Base-by-base conservation (phyloP, 768 basidiomycete species). In the Dictyophora rubrovolvata region DNA sequence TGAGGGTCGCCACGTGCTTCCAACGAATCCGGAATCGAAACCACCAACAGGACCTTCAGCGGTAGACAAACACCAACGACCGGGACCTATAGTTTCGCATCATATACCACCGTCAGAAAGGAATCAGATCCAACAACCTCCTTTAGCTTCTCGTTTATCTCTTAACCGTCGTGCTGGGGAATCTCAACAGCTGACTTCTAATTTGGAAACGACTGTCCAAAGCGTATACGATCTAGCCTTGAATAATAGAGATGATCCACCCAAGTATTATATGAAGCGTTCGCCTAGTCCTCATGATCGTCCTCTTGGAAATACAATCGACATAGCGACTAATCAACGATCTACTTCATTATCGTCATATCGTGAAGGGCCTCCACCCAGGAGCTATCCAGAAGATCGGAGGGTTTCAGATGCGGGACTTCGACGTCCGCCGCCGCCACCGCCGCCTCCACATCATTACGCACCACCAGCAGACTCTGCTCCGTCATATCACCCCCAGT, bases 341-440 rank as follows among this genome's bases (percentile, higher is more conserved):
- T 51, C 50, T n/a, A 34, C 48, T n/a, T 8, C 33, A n/a, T 11
- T 48, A 5, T 17, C 57, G 49, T 7, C 48, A 5, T 59, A 51
- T 53, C 57, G 57, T 23, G 57, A 59, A n/a, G 33, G 5, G 22
- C 20, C 46, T 11, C 48, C 55, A 36, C 17, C 49, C 16, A 48
- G 57, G 33, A 28, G 49, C 17, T 53, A 51, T 37, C 20, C 57
- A 16, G 57, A 50, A n/a, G 57, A 59, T 48, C 57, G 57, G 11
- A 48, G n/a, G 35, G 21, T 48, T 12, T 18, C 50, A 22, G 57
- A 59, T 33, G 14, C 48, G 1, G 16, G 18, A 12, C 20, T 48
- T 16, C 48, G 49, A 21, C 57, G 57, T 51, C 28, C 48, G 16
- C 48, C 48, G 16, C 48, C 22, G 57, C 35, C 49, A 23, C 28